Percentiles rank a stretch among this genome's conserved stretches.
phyloP scores from a whole-genome alignment of 257 asterid species.

The Voacanga thouarsii region DNA sequence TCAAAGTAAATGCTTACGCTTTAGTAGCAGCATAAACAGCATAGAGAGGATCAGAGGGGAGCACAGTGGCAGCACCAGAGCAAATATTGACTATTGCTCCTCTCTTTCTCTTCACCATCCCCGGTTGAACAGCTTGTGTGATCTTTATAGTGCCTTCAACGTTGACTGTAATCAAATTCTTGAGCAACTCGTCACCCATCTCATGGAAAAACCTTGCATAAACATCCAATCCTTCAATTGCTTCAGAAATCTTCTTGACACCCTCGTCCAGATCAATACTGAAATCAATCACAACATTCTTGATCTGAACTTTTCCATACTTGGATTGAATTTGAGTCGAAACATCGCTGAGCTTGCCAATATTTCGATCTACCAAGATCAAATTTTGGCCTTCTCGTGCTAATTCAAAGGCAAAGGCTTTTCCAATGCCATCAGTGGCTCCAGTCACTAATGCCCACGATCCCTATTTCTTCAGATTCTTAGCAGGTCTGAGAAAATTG shows the following conservation, averaged over 20 bases:
- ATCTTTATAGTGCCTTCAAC: constrained; percentile 75
- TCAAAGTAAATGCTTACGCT: constrained; percentile 47
- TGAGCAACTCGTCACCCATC: constrained; percentile 64
- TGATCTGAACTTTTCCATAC: constrained; percentile 53
- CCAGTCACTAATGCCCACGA: constrained; percentile 84
- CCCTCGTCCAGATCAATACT: constrained; percentile 74
- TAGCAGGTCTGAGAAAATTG: constrained; percentile 40
- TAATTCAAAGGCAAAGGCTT: constrained; percentile 59
- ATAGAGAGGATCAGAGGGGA: constrained; percentile 83
- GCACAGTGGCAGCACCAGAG: constrained; percentile 74
- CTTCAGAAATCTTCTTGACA: constrained; percentile 52
- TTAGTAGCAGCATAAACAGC: constrained; percentile 87
- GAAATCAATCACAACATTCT: constrained; percentile 71
- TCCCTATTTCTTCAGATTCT: constrained; percentile 57
- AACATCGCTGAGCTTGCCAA: constrained; percentile 37
- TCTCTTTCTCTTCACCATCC: constrained; percentile 68
- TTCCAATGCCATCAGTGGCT: constrained; percentile 79
- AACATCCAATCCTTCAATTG: constrained; percentile 58
- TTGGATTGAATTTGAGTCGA: constrained; percentile 42
- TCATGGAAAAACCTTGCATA: constrained; percentile 81
- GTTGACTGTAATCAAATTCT: constrained; percentile 66
- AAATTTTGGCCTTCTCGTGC: constrained; percentile 59
- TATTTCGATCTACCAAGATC: constrained; percentile 49
- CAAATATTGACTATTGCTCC: constrained; percentile 87
- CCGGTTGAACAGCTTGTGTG: constrained; percentile 66